Evolutionary conservation across 2,329 filamentous ascomycete species (phyloP).

Genomic region (Exophiala sp.): DNA sequence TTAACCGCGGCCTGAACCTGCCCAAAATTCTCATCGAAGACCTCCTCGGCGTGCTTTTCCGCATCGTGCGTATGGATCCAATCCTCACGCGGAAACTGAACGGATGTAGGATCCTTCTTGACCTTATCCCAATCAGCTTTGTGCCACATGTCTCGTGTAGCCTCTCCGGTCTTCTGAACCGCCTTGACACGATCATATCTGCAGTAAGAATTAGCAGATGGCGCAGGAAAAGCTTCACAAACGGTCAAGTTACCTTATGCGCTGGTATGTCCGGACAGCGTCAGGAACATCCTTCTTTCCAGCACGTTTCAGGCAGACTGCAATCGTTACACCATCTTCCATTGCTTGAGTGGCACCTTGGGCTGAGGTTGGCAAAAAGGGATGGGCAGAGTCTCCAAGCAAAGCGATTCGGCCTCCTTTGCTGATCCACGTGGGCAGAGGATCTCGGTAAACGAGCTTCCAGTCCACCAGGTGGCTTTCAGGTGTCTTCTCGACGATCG

Average conservation of each 20-base stretch:
- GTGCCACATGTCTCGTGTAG: constrained; percentile 27
- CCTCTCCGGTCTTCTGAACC: constrained; percentile 28
- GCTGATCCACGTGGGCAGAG: constrained; percentile 35
- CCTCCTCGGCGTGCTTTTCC: constrained; percentile 45
- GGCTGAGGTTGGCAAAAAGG: constrained; percentile 48
- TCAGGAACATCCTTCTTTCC: constrained; percentile 28
- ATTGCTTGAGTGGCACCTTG: constrained; percentile 50
- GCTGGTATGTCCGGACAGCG: constrained; percentile 21
- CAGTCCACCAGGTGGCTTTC: constrained; percentile 22
- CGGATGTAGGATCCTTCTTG: constrained; percentile 19
- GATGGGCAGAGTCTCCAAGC: constrained; percentile 52
- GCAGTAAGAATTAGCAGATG: neutral
- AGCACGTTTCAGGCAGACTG: constrained; percentile 39
- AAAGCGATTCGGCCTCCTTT: constrained; percentile 42
- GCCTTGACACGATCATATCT: constrained; percentile 28
- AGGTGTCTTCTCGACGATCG: constrained; percentile 27
- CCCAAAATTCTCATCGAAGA: constrained; percentile 31
- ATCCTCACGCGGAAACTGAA: constrained; percentile 39
- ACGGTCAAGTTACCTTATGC: constrained; percentile 15
- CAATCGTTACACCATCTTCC: constrained; percentile 50
- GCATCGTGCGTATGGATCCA: constrained; percentile 52
- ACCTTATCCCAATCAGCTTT: constrained; percentile 25
- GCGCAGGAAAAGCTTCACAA: neutral
- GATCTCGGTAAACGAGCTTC: constrained; percentile 25
- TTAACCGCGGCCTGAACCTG: constrained; percentile 7